phyloP scores from a whole-genome alignment of 2,329 filamentous ascomycete species.

The Apiospora pterosperma region DNA sequence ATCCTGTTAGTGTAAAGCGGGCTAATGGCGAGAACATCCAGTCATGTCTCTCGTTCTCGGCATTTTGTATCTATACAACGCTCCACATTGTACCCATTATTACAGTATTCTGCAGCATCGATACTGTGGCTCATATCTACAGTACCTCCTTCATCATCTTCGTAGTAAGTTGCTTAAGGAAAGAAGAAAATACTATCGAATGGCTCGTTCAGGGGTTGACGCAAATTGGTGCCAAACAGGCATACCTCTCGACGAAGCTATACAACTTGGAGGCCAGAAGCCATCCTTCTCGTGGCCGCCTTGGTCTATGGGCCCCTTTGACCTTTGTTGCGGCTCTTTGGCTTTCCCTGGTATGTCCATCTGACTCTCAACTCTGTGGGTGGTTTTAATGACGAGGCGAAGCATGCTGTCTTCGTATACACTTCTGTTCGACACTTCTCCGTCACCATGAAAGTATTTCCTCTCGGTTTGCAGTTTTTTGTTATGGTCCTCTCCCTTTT shows the following conservation, averaged over 20 bases:
- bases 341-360: not conserved
- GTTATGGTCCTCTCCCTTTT: not conserved
- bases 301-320: not conserved
- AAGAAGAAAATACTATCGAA: not conserved
- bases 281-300: not conserved
- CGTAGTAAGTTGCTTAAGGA: not conserved
- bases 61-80: not conserved
- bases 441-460: not conserved
- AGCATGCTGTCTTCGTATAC: not conserved
- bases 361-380: not conserved
- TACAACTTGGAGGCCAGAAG: not conserved
- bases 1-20: not conserved
- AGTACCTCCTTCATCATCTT: not conserved
- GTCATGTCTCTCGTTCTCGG: not conserved
- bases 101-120: not conserved
- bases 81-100: not conserved
- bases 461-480: not conserved
- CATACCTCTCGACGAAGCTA: not conserved
- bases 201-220: not conserved
- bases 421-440: not conserved
- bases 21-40: not conserved
- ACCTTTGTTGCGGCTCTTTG: not conserved
- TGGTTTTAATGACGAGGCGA: not conserved
- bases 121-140: not conserved
- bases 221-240: not conserved